Percentiles rank a stretch among this genome's conserved stretches.
These are phyloP conservation scores for Phenoliferia sp. DNA, from an alignment of 1,284 basidiomycete genomes.

Conservation along the genomic window DNA sequence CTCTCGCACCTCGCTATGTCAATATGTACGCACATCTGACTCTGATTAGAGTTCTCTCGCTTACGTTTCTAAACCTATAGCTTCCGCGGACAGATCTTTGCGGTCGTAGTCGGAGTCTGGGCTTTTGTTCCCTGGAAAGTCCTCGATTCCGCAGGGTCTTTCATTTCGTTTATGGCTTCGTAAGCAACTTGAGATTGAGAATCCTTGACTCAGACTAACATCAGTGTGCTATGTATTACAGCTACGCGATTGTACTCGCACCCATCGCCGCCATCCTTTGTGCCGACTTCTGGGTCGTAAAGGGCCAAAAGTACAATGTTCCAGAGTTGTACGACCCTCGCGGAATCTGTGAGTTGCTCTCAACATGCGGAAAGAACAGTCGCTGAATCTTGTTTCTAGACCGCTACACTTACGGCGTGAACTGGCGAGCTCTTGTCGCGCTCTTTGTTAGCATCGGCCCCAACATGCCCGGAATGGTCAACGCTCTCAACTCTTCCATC, in stretches of 20 bases:
- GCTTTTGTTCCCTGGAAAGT: constrained; percentile 23
- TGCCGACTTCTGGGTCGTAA: constrained; percentile 26
- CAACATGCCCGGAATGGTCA: constrained; percentile 28
- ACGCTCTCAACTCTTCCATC: constrained; percentile 18
- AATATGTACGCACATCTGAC: neutral
- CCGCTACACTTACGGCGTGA: constrained; percentile 15
- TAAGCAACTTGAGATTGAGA: neutral
- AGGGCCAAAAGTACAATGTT: constrained; percentile 19
- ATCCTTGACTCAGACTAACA: neutral
- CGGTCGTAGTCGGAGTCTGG: constrained; percentile 15
- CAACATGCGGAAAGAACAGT: too few species aligned
- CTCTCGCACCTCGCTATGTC: constrained; percentile 45
- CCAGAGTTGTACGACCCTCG: constrained; percentile 19
- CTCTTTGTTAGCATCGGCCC: constrained; percentile 19
- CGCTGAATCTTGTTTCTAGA: too few species aligned
- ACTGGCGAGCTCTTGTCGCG: constrained; percentile 22
- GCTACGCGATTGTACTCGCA: constrained; percentile 21
- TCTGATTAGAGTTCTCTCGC: neutral
- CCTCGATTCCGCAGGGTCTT: neutral
- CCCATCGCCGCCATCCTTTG: constrained; percentile 24
- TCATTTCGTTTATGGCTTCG: neutral
- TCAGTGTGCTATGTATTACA: neutral
- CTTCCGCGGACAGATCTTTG: constrained; percentile 6
- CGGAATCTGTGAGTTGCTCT: constrained; percentile 1
- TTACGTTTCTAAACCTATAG: neutral